A percentile compares a stretch with the other conserved stretches of the same genome.
phyloP scores from a whole-genome alignment of 148 eudicot species.

The Drosera capensis region DNA sequence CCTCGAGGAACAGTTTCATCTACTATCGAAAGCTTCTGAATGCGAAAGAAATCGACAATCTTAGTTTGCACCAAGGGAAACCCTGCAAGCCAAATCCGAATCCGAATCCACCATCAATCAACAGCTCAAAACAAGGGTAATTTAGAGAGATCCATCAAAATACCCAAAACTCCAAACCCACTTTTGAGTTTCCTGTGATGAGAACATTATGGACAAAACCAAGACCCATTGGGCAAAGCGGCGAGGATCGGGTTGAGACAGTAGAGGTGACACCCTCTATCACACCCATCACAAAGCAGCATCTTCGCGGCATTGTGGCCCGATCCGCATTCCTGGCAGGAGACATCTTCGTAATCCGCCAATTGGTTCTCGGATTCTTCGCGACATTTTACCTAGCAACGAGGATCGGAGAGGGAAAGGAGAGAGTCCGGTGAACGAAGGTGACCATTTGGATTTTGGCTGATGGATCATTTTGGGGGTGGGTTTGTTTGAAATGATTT shows the following conservation, averaged over 20 bases:
- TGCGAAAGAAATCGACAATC: conserved; percentile 86
- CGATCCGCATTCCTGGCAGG: conserved; percentile 62
- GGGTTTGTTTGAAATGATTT: no score
- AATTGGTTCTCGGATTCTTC: no score
- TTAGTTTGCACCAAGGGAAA: conserved; percentile 78
- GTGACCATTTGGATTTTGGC: no score
- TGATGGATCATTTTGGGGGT: no score
- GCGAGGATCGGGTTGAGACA: conserved; percentile 69
- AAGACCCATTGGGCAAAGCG: conserved; percentile 53
- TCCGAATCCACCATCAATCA: neutral
- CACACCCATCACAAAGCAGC: conserved; percentile 65
- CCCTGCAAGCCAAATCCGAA: conserved; percentile 23
- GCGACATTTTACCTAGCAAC: no score
- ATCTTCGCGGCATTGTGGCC: conserved; percentile 36
- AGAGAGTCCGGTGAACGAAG: no score
- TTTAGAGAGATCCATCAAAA: no score
- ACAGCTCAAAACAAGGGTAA: neutral
- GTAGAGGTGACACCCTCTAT: conserved; percentile 61
- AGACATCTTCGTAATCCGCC: conserved; percentile 20
- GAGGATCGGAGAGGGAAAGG: no score
- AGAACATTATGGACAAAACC: conserved; percentile 70
- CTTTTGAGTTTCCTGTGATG: conserved; percentile 19
- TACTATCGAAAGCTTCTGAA: conserved; percentile 38
- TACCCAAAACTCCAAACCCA: conserved; percentile 9
- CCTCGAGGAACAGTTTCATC: conserved; percentile 31